Conservation (phyloP, 164 flowering plant species). For the Umbellularia californica region DNA sequence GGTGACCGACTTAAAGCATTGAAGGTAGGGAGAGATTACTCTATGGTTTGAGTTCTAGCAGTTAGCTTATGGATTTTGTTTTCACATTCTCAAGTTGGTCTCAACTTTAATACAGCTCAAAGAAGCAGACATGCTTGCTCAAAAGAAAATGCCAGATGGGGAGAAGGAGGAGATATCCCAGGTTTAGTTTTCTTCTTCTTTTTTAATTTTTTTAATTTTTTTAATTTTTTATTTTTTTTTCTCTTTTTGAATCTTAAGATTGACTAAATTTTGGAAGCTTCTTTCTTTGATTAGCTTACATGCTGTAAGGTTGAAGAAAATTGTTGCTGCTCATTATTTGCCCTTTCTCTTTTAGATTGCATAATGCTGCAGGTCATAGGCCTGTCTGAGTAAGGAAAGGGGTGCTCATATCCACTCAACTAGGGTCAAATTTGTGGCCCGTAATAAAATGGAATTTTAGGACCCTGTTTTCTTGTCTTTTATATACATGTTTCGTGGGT, state of each 20-base stretch:
- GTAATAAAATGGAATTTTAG: no score
- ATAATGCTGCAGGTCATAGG: no score
- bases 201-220: not conserved
- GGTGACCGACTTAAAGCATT: constrained; percentile 75
- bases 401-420: no score
- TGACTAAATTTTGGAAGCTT: no score
- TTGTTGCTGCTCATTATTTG: no score
- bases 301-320: no score
- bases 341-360: no score
- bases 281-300: no score
- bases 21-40: constrained; percentile 43
- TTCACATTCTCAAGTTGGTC: constrained; percentile 1
- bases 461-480: no score
- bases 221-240: not conserved
- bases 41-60: not conserved
- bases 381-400: no score
- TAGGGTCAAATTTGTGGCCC: no score
- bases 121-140: constrained; percentile 90
- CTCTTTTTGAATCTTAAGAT: not conserved
- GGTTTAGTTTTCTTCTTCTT: constrained; percentile 35
- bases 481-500: no score
- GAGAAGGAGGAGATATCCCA: constrained; percentile 87
- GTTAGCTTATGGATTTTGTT: not conserved
- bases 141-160: constrained; percentile 90
- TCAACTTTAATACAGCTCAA: constrained; percentile 44